Base-by-base conservation (phyloP, 2,329 filamentous ascomycete species). In the Sarocladiaceae sp. region DNA sequence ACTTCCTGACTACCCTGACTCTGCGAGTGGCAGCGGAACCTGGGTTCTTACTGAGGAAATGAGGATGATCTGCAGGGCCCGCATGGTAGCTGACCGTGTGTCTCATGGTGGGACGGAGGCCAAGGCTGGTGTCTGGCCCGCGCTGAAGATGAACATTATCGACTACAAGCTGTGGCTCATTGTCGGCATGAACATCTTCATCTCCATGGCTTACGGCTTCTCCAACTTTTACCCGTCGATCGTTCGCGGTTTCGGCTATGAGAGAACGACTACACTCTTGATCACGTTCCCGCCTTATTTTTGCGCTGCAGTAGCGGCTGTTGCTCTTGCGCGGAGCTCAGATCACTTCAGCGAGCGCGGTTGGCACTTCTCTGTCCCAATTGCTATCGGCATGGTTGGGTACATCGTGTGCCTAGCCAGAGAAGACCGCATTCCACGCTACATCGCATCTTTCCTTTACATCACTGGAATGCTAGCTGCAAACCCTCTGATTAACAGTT, bases 371-470 rank as follows among this genome's bases (percentile, higher is more conserved):
- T 53, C 54, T 1, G 50, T 33, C 10, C 52, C 57, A 11, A 29
- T 58, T 8, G 52, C 46, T 84, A 84, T 57, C 62, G 81, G 8
- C 71, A 61, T 64, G 7, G 58, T 59, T 12, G 63, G 66, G 35
- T 71, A 64, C 51, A 56, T 52, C 17, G 68, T 86, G 17, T 78
- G 78, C 3, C 80, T 80, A 2, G 67, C 77, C 0, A 50, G 49
- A 2, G 35, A 44, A 1, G 60, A 57, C 1, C 44, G 39, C 0
- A 47, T 56, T 0, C 59, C 59, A 0, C 58, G 59, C 17, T 63
- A 63, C 4, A 55, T 58, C 2, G 56, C 59, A 20, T 57, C 58
- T 1, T 63, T 62, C 51, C 29, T 63, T 4, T 62, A 61, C 11
- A 46, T 58, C 0, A 53, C 54, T 2, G 60, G 61, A 7, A 54